phyloP scores from a whole-genome alignment of 2,329 filamentous ascomycete species.

The Hypomyces perniciosus region DNA sequence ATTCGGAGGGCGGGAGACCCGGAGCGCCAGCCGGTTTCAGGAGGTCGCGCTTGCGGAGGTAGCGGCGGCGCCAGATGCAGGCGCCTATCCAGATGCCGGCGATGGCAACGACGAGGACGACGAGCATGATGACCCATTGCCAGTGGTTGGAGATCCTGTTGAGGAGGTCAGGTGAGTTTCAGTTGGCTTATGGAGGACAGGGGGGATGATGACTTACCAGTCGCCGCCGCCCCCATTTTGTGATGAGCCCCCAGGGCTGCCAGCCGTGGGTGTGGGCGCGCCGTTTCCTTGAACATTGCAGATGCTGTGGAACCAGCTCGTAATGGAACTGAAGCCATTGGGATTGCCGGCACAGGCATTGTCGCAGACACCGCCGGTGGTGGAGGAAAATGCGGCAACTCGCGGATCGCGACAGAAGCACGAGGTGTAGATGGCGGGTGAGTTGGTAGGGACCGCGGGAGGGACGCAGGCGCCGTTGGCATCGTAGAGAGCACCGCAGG shows the following conservation, averaged over 20 bases:
- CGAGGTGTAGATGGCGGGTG: slow-evolving; percentile 49
- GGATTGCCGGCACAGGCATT: slow-evolving; percentile 45
- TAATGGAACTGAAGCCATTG: slow-evolving; percentile 49
- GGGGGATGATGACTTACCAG: slow-evolving; percentile 35
- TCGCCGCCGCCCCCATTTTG: slow-evolving; percentile 31
- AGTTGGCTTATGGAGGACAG: neutral
- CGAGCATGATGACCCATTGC: slow-evolving; percentile 77
- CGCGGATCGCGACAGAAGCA: slow-evolving; percentile 68
- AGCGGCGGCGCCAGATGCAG: slow-evolving; percentile 66
- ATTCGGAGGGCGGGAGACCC: slow-evolving; percentile 16
- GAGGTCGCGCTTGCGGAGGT: slow-evolving; percentile 63
- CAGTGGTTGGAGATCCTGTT: slow-evolving; percentile 63
- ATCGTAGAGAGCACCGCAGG: slow-evolving; percentile 57
- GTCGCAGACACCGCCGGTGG: slow-evolving; percentile 56
- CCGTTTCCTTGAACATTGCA: slow-evolving; percentile 44
- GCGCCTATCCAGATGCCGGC: slow-evolving; percentile 59
- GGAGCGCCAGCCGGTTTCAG: slow-evolving; percentile 38
- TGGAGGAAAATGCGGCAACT: slow-evolving; percentile 52
- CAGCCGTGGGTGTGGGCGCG: slow-evolving; percentile 2
- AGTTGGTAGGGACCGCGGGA: slow-evolving; percentile 42
- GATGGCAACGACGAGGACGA: slow-evolving; percentile 66
- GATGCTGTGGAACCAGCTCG: slow-evolving; percentile 63
- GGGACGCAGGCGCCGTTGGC: slow-evolving; percentile 69
- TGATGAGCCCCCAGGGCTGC: slow-evolving; percentile 5
- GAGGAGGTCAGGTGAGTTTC: neutral